Evolutionary conservation across 2,329 filamentous ascomycete genomes (phyloP).

Genomic region (Colletotrichum salicis): DNA sequence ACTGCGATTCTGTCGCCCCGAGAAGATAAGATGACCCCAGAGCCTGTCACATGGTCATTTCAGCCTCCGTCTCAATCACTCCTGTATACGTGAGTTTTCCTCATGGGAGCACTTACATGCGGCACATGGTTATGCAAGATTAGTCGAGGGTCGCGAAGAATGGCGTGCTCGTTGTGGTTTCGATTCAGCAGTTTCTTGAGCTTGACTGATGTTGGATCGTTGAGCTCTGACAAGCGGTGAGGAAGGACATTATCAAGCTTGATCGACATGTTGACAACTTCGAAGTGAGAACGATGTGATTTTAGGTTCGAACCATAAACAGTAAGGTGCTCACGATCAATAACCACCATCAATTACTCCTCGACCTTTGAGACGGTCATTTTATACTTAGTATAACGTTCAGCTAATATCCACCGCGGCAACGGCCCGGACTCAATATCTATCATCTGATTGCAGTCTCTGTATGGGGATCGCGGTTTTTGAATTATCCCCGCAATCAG

Average conservation of each 20-base stretch:
- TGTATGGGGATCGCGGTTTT: neutral
- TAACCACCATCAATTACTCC: too few species aligned
- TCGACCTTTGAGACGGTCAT: neutral
- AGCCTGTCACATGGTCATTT: neutral
- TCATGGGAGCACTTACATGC: neutral
- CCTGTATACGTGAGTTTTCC: too few species aligned
- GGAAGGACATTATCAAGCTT: neutral
- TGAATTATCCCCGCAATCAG: neutral
- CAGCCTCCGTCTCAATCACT: neutral
- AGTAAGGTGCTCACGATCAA: neutral
- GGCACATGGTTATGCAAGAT: neutral
- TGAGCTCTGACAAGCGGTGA: neutral
- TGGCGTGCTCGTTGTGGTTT: neutral
- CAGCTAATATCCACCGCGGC: neutral
- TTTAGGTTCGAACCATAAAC: neutral
- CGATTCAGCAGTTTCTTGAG: neutral
- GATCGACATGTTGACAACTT: neutral
- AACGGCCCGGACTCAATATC: neutral
- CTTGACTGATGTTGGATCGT: neutral
- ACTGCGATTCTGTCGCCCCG: neutral
- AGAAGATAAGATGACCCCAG: neutral
- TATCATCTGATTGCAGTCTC: neutral
- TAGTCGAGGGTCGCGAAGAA: neutral
- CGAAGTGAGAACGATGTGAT: neutral
- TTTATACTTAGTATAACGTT: neutral